These are phyloP conservation scores for Sporisorium scitamineum DNA, from an alignment of 1,284 basidiomycete genomes.

Conservation along the genomic window DNA sequence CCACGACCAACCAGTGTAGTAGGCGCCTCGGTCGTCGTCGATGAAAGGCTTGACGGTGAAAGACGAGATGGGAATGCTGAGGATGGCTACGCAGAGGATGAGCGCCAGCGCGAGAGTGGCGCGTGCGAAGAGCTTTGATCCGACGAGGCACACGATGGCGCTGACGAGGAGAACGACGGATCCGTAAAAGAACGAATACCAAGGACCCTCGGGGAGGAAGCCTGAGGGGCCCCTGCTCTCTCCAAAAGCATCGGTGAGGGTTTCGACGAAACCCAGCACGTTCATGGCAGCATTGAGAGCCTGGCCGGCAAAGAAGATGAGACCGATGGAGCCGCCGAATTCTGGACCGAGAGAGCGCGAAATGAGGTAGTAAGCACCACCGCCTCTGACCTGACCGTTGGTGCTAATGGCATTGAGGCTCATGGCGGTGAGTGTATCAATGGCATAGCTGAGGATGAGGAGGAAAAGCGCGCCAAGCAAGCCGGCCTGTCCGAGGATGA, in stretches of 20 bases:
- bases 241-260: conserved; percentile 64
- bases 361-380: conserved; percentile 68
- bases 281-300: conserved; percentile 68
- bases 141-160: conserved; percentile 65
- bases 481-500: conserved; percentile 67
- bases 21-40: conserved; percentile 62
- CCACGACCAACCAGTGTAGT: conserved; percentile 66
- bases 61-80: conserved; percentile 65
- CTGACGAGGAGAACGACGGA: conserved; percentile 60
- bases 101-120: conserved; percentile 65
- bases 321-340: conserved; percentile 68
- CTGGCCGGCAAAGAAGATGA: conserved; percentile 68
- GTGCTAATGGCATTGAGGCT: conserved; percentile 67
- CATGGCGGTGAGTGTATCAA: conserved; percentile 67
- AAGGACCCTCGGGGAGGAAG: conserved; percentile 65
- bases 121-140: conserved; percentile 63
- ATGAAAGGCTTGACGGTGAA: conserved; percentile 61
- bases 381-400: conserved; percentile 68
- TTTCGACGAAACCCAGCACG: conserved; percentile 68
- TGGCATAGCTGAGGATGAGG: conserved; percentile 61
- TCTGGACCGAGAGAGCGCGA: conserved; percentile 68
- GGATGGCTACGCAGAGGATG: conserved; percentile 59
- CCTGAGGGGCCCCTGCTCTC: conserved; percentile 45
- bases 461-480: conserved; percentile 63
- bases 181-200: conserved; percentile 66